Evolutionary conservation across 2,329 filamentous ascomycete genomes (phyloP).

Genomic region (Phaeosphaeriaceae sp.): DNA sequence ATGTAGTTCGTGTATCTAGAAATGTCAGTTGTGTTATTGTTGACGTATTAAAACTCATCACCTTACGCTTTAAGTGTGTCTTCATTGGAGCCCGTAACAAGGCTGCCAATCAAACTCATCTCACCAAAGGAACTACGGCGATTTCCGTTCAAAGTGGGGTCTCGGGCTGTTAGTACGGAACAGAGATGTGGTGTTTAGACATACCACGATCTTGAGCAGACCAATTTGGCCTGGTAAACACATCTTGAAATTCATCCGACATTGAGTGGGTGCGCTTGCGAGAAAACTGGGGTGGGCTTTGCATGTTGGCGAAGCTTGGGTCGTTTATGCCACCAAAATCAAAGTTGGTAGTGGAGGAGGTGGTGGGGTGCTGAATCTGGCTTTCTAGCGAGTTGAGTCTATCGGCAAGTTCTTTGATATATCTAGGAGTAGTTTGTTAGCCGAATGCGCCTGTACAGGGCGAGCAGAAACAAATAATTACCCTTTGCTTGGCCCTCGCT

Average conservation of each 20-base stretch:
- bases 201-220: slow-evolving; percentile 45
- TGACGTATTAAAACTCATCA: no score
- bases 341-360: slow-evolving; percentile 29
- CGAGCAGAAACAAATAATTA: slow-evolving; percentile 10
- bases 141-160: slow-evolving; percentile 40
- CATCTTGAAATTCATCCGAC: slow-evolving; percentile 44
- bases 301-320: slow-evolving; percentile 36
- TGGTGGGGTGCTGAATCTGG: slow-evolving; percentile 42
- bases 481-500: slow-evolving; percentile 52
- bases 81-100: slow-evolving; percentile 46
- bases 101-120: slow-evolving; percentile 39
- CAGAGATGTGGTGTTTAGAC: slow-evolving; percentile 24
- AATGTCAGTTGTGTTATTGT: slow-evolving; percentile 15
- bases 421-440: slow-evolving; percentile 35
- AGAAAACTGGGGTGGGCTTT: slow-evolving; percentile 39
- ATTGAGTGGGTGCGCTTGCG: slow-evolving; percentile 49
- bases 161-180: slow-evolving; percentile 35
- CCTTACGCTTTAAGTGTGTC: slow-evolving; percentile 44
- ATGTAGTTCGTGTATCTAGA: slow-evolving; percentile 45
- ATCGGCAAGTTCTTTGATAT: slow-evolving; percentile 51
- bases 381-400: slow-evolving; percentile 47
- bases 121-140: slow-evolving; percentile 46
- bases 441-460: neutral
- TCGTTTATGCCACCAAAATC: slow-evolving; percentile 40
- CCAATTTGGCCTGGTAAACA: slow-evolving; percentile 42